Evolutionary conservation across 129 eudicot species (phyloP).

Genomic region (Tagetes patula): DNA sequence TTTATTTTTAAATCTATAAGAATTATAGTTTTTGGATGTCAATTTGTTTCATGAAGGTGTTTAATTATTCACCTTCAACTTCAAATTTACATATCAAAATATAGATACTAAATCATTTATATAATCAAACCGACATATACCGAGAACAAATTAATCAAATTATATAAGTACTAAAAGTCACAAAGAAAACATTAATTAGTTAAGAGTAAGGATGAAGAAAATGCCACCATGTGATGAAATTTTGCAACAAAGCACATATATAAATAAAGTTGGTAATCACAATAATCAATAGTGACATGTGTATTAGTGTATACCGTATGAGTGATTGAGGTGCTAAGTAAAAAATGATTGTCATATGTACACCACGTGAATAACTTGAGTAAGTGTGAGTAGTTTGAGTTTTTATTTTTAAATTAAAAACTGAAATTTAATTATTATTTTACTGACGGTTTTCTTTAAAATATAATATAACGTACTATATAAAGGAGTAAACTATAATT

Average conservation of each 20-base stretch:
- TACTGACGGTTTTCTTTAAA: no score
- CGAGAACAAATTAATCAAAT: not conserved
- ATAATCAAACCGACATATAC: not conserved
- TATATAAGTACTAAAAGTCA: not conserved
- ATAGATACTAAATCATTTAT: not conserved
- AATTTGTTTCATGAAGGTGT: not conserved
- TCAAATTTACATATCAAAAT: not conserved
- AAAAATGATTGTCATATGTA: no score
- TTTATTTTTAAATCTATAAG: not conserved
- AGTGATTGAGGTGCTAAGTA: no score
- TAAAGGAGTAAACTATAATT: no score
- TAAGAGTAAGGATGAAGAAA: slow-evolving; percentile 14
- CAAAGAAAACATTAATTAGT: slow-evolving; percentile 11
- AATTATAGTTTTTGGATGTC: not conserved
- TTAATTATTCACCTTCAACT: not conserved
- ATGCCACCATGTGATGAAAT: not conserved
- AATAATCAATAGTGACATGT: no score
- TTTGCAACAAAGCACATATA: not conserved
- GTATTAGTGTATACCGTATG: no score
- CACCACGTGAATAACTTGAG: no score
- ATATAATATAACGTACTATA: no score
- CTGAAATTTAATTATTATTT: no score
- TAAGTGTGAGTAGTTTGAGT: no score
- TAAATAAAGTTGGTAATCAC: no score
- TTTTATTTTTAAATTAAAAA: no score